Evolutionary conservation across 1,284 basidiomycete species (phyloP).

Genomic region (Athelia sp.): DNA sequence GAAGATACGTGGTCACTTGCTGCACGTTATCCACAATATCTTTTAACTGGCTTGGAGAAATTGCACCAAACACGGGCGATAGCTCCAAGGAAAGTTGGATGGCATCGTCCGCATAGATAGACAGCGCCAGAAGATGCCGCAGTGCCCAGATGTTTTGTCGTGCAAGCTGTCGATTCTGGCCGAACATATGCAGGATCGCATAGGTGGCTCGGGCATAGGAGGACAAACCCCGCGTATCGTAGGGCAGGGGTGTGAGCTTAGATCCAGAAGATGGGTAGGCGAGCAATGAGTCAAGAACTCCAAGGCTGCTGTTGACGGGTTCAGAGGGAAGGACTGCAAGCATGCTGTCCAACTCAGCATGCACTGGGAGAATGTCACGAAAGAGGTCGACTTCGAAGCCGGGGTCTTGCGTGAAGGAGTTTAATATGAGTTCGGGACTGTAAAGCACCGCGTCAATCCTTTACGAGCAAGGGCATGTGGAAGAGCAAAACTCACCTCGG

Average conservation of each 20-base stretch:
- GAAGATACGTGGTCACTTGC: slow-evolving; percentile 3
- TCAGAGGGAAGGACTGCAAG: slow-evolving; percentile 42
- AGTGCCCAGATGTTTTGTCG: slow-evolving; percentile 59
- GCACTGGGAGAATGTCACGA: slow-evolving; percentile 48
- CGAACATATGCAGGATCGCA: slow-evolving; percentile 57
- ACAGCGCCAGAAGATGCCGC: too few species aligned
- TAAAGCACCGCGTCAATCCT: neutral
- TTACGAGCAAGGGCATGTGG: slow-evolving; percentile 1
- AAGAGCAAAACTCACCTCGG: slow-evolving; percentile 30
- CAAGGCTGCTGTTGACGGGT: slow-evolving; percentile 52
- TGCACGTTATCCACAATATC: too few species aligned
- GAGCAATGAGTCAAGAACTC: slow-evolving; percentile 60
- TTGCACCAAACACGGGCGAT: too few species aligned
- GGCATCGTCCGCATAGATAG: too few species aligned
- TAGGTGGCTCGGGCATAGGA: slow-evolving; percentile 62
- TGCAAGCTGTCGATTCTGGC: slow-evolving; percentile 58
- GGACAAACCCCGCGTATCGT: slow-evolving; percentile 48
- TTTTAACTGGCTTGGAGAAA: too few species aligned
- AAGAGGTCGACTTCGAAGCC: slow-evolving; percentile 31
- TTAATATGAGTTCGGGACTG: slow-evolving; percentile 47
- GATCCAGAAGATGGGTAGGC: slow-evolving; percentile 32
- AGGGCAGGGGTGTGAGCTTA: slow-evolving; percentile 12
- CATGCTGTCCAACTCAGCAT: slow-evolving; percentile 40
- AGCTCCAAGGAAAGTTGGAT: too few species aligned
- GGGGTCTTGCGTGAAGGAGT: slow-evolving; percentile 24